Evolutionary conservation across 1,139 yeast genomes (phyloP).

Genomic region (Wickerhamiella pararugosa): DNA sequence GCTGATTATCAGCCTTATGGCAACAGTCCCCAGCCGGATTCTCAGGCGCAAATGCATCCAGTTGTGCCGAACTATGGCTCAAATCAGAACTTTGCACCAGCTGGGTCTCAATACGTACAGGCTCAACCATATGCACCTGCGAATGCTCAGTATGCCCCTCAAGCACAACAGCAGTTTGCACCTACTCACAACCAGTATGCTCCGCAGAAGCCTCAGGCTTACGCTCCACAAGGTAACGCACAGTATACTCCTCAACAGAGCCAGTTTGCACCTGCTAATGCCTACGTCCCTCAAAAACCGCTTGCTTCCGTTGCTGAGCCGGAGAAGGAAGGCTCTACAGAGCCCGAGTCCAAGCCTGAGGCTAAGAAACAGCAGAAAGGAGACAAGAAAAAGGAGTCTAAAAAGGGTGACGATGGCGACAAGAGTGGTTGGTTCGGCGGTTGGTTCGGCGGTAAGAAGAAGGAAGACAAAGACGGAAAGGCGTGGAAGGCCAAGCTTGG

Average conservation of each 20-base stretch:
- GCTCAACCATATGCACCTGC: constrained; percentile 1
- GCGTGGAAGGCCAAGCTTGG: constrained; percentile 80
- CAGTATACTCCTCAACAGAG: not conserved
- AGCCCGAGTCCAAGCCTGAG: constrained; percentile 9
- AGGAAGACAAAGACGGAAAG: constrained; percentile 40
- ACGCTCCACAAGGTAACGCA: not conserved
- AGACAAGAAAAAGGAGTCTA: constrained; percentile 10
- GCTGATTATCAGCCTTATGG: too few relatives aligned
- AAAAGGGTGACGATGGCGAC: constrained; percentile 12
- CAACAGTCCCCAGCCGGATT: too few relatives aligned
- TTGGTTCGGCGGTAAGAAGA: constrained; percentile 25
- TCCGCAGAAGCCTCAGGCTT: too few relatives aligned
- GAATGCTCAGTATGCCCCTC: not conserved
- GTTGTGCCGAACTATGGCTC: too few relatives aligned
- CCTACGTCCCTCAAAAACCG: not conserved
- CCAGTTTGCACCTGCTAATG: too few relatives aligned
- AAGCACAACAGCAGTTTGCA: not conserved
- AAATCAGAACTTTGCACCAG: too few relatives aligned
- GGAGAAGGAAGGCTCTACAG: constrained; percentile 21
- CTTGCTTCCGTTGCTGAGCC: constrained; percentile 21
- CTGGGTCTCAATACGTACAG: constrained; percentile 1
- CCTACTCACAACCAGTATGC: not conserved
- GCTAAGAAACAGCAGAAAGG: constrained; percentile 4
- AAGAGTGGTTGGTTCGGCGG: constrained; percentile 35
- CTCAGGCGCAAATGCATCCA: too few relatives aligned